Conservation (phyloP, 257 asterid genomes). For the Przewalskia tangutica region DNA sequence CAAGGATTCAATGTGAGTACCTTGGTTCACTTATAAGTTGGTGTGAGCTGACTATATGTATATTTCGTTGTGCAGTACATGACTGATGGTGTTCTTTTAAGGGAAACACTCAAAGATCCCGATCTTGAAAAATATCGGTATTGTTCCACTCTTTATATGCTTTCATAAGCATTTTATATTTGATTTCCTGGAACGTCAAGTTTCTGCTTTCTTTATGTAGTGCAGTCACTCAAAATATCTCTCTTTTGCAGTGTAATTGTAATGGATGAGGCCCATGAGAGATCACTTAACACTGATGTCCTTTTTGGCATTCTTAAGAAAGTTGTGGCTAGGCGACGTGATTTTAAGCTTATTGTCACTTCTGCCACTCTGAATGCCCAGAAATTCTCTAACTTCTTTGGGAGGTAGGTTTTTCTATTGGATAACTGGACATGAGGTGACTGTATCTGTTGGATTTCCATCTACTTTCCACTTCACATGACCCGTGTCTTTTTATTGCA, state of each 20-base stretch:
- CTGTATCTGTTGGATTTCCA: background rate
- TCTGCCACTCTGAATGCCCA: constrained; percentile 93
- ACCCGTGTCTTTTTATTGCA: constrained; percentile 21
- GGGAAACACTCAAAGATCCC: constrained; percentile 90
- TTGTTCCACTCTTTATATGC: background rate
- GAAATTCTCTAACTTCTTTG: constrained; percentile 84
- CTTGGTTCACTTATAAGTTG: background rate
- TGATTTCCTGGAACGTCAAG: background rate
- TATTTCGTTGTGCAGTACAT: constrained; percentile 49
- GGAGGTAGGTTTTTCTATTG: constrained; percentile 48
- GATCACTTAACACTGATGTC: constrained; percentile 82
- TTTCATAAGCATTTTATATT: background rate
- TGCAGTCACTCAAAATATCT: background rate
- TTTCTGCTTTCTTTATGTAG: background rate
- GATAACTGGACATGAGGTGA: background rate
- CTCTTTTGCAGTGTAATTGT: constrained; percentile 53
- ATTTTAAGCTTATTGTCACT: constrained; percentile 93
- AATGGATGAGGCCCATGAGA: constrained; percentile 99
- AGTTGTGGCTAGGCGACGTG: constrained; percentile 91
- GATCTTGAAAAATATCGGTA: constrained; percentile 94
- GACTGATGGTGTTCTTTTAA: constrained; percentile 98
- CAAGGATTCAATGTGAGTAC: background rate
- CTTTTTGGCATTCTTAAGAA: constrained; percentile 91
- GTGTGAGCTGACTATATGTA: background rate
- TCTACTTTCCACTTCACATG: background rate